Base-by-base conservation (phyloP, 2,329 filamentous ascomycete genomes). In the Rugonectria rugulosa region DNA sequence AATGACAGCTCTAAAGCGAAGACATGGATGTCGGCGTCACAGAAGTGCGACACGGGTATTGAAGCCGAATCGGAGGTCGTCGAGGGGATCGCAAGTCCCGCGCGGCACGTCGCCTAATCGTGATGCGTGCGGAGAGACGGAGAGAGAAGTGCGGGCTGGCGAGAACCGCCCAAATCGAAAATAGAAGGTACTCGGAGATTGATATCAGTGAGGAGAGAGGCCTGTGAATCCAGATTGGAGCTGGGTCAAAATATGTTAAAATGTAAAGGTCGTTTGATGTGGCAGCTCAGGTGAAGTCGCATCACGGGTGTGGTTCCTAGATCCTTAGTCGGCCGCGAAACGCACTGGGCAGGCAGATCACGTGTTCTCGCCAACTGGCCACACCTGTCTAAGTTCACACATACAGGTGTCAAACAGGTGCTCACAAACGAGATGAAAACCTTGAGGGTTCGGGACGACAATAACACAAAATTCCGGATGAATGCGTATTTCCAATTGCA, bases 301-400 rank as follows among this genome's bases (percentile, higher is more conserved):
- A 68, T 67, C 64, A 68, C 66, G 61, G 49, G 61, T 65, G 59
- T 38, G 51, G 63, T 58, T 59, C 56, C 58, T 65, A 62, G 59
- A n/a, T n/a, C 26, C 60, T 64, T 60, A 66, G 58, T 56, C 53
- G 46, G 62, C 60, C 53, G 46, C n/a, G 31, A 31, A 34, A 60
- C 54, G 53, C 60, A 56, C 48, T 56, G 29, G 19, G 26, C 20
- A 19, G 24, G 38, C 20, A 19, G 24, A 38, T 68, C 66, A 68
- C 66, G 66, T 68, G 65, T 64, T 27, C 27, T 32, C 27, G 11
- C 38, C 23, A 40, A 20, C 12, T 31, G n/a, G n/a, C n/a, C n/a
- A n/a, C n/a, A n/a, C n/a, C n/a, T n/a, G n/a, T n/a, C n/a, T n/a
- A n/a, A n/a, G n/a, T n/a, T n/a, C n/a, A n/a, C n/a, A n/a, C n/a